Base-by-base conservation (phyloP, 1,139 yeast species). In the Wickerhamomyces sp. region DNA sequence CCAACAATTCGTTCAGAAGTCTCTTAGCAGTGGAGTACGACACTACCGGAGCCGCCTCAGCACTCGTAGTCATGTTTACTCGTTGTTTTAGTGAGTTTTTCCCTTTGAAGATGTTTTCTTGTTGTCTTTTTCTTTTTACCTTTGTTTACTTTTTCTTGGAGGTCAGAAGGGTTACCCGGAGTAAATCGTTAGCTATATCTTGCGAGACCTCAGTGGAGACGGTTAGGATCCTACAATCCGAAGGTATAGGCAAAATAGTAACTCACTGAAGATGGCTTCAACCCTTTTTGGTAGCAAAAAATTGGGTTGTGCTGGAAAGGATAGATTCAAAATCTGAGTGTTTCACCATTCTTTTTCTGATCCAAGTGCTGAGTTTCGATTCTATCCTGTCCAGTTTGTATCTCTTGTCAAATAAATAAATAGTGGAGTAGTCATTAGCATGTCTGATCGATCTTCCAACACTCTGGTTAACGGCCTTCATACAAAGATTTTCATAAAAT, bases 361-460 rank as follows among this genome's bases (percentile, higher is more conserved):
- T 84, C 97, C 98, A 89, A 2, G 70, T 69, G 27, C 95, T 85
- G 26, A 89, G 61, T 53, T 86, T 87, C 1, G 47, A 42, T 47
- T 72, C 78, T 19, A 87, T 78, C 24, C 69, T 59, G 0, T 55
- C 50, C 1, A 54, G 55, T 3, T 49, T 52, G 47, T 75, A 91
- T 37, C 97, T 64, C 26, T 60, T 58, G 54, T 91, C 98, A 10
- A 89, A 53, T 27, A 89, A 62, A 47, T 74, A 76, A 11, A 91
- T 82, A 13, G 75, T 69, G 0, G 97, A 80, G 52, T 84, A 88
- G 57, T 91, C 98, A 30, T 72, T 69, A 19, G 71, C 71, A 57
- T 89, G 96, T 40, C 98, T 66, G 26, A 89, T 89, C 16, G 96
- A 87, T 49, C 98, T 70, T 1, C 97, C 98, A 15, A 91, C 81